Base-by-base conservation (phyloP, 2,329 filamentous ascomycete species). In the Venturia carpophila region DNA sequence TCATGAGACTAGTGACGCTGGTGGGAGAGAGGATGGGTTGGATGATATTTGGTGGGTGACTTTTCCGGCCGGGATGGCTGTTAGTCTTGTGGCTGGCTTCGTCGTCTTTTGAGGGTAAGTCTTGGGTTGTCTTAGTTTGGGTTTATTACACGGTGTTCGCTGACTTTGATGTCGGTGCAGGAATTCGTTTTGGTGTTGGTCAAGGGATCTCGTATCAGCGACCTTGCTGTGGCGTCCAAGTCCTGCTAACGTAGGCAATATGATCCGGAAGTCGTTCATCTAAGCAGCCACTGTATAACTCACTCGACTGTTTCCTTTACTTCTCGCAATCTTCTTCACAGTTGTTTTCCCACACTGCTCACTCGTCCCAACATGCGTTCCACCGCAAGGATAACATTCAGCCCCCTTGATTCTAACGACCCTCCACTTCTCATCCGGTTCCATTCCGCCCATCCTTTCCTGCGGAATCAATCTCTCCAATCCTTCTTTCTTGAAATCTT, bases 341-440 rank as follows among this genome's bases (percentile, higher is more conserved):
- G 77, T 82, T 5, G 85, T 84, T 71, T 82, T 80, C 0, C 87
- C 85, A 70, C 83, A 85, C 67, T 80, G 69, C 66, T 81, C 79
- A 24, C 86, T 87, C 21, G 76, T 81, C 39, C 82, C 77, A 3
- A 91, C 87, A 77, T 91, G 89, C 34, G 88, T 91, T 0, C 88
- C 88, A 9, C 88, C 89, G 73, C 89, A 91, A 0, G 88, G 87
- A 76, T 91, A 91, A 34, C 82, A 82, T 69, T 87, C 89, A 0
- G 83, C 82, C 0, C 87, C 87, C 0, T 84, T 82, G 67, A 91
- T 89, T 66, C 84, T 82, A 30, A 91, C 87, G 0, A 90, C 86
- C 10, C 88, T 79, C 41, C 87, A 70, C 3, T 70, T 34, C 64
- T 65, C 45, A 13, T 70, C 72, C 15, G 52, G 24, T 11, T 58